Conservation (phyloP, 2,329 filamentous ascomycete species). For the Pseudogymnoascus sp. region DNA sequence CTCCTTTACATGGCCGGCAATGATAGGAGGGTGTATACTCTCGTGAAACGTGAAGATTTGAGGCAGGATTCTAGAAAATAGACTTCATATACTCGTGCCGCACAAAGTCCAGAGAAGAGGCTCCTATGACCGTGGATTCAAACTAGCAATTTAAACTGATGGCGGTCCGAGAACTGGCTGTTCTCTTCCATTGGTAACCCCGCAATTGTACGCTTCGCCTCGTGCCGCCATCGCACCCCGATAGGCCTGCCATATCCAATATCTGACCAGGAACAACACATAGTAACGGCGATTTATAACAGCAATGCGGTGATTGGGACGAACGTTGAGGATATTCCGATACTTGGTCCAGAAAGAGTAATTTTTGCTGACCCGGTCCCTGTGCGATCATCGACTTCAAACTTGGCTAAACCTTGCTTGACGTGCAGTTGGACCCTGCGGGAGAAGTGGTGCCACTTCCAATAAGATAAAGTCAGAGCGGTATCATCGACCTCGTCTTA, state of each 20-base stretch:
- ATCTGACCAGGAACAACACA: not conserved
- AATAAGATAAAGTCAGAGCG: not conserved
- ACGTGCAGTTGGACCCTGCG: not conserved
- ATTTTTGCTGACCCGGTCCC: not conserved
- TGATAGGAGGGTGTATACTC: not conserved
- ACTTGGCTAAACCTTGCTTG: constrained; percentile 4
- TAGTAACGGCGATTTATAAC: constrained; percentile 6
- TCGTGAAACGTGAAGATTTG: not conserved
- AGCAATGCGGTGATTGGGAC: constrained; percentile 5
- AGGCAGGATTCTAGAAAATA: not conserved
- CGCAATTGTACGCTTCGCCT: not conserved
- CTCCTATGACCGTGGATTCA: not conserved
- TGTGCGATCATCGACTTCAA: constrained; percentile 2
- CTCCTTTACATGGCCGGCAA: not conserved
- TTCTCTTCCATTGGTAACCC: constrained; percentile 1
- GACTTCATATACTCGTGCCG: not conserved
- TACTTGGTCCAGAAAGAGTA: constrained; percentile 2
- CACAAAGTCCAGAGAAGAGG: not conserved
- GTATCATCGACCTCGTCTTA: not conserved
- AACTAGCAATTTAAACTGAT: not conserved
- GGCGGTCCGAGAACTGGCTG: not conserved
- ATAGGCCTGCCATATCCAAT: not conserved
- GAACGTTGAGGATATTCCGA: constrained; percentile 6
- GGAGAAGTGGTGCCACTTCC: not conserved
- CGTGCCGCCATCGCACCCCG: not conserved